These are phyloP conservation scores for Venturia asperata DNA, from an alignment of 2,329 filamentous ascomycete species.

Conservation along the genomic window DNA sequence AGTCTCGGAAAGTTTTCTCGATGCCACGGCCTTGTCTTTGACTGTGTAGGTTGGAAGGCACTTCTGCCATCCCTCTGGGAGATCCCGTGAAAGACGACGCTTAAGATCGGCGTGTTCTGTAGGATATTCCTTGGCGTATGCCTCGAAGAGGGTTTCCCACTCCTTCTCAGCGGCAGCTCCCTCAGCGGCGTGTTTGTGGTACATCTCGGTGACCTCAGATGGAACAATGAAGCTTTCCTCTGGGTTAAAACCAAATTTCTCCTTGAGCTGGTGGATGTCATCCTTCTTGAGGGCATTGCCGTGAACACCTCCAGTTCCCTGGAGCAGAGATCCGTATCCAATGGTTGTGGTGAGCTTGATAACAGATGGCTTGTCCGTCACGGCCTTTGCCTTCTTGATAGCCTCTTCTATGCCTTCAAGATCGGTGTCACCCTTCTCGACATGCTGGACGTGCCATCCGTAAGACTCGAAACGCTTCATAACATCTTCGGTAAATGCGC, in stretches of 20 bases:
- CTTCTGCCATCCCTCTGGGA: constrained; percentile 97
- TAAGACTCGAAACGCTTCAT: constrained; percentile 91
- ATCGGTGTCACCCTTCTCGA: constrained; percentile 83
- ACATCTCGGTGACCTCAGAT: constrained; percentile 88
- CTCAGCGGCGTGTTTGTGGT: constrained; percentile 74
- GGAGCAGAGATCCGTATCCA: constrained; percentile 85
- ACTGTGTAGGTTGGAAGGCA: constrained; percentile 84
- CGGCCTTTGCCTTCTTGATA: constrained; percentile 73
- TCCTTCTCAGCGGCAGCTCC: constrained; percentile 86
- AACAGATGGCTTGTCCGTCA: constrained; percentile 93
- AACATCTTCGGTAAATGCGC: constrained; percentile 95
- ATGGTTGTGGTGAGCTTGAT: constrained; percentile 98
- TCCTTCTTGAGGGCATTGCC: constrained; percentile 92
- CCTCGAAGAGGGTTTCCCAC: constrained; percentile 89
- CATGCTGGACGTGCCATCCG: constrained; percentile 85
- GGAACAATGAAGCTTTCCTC: constrained; percentile 88
- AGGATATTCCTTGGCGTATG: constrained; percentile 74
- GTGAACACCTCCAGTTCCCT: constrained; percentile 94
- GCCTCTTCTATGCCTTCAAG: constrained; percentile 81
- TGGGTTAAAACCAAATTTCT: constrained; percentile 93
- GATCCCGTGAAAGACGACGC: constrained; percentile 72
- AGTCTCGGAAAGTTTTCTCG: constrained; percentile 91
- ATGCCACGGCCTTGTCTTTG: constrained; percentile 74
- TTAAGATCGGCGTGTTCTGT: constrained; percentile 71
- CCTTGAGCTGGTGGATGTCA: constrained; percentile 88